A percentile compares a stretch with the other conserved stretches of the same genome.
Evolutionary conservation across 169 alveolate genomes (phyloP).

Genomic region (Plasmodium yoelii): DNA sequence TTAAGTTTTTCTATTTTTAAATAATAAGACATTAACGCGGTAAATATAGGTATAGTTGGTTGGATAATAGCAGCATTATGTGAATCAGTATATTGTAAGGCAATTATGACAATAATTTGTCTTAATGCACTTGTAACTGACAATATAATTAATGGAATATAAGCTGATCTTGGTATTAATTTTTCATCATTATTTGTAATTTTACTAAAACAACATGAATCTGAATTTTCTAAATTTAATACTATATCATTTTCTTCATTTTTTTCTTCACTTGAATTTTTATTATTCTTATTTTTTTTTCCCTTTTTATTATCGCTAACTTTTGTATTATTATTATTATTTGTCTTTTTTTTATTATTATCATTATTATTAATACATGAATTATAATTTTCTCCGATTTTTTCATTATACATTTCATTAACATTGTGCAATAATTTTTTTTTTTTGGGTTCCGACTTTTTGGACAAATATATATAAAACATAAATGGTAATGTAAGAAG

Average conservation of each 20-base stretch:
- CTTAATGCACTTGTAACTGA: conserved; percentile 80
- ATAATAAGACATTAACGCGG: conserved; percentile 78
- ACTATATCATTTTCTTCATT: background rate
- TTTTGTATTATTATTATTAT: conserved; percentile 11
- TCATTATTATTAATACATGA: background rate
- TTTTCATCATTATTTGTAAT: conserved; percentile 36
- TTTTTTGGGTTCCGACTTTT: conserved; percentile 44
- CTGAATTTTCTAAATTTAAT: conserved; percentile 12
- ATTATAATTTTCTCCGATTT: background rate
- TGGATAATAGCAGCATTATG: conserved; percentile 75
- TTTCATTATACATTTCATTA: background rate
- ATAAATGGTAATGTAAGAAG: conserved; percentile 40
- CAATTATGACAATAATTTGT: conserved; percentile 76
- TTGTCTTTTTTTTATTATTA: conserved; percentile 7
- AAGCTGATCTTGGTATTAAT: conserved; percentile 43
- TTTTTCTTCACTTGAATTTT: background rate
- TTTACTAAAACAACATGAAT: conserved; percentile 19
- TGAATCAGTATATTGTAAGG: conserved; percentile 75
- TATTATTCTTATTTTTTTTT: background rate
- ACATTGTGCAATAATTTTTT: conserved; percentile 38
- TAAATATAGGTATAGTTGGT: conserved; percentile 80
- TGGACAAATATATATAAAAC: conserved; percentile 34
- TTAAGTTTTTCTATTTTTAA: conserved; percentile 75
- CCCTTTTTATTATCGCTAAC: conserved; percentile 5
- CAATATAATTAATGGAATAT: conserved; percentile 48